Percentiles rank a stretch among this genome's conserved stretches.
These are phyloP conservation scores for Boechera retrofracta DNA, from an alignment of 345 rosid genomes.

Conservation along the genomic window DNA sequence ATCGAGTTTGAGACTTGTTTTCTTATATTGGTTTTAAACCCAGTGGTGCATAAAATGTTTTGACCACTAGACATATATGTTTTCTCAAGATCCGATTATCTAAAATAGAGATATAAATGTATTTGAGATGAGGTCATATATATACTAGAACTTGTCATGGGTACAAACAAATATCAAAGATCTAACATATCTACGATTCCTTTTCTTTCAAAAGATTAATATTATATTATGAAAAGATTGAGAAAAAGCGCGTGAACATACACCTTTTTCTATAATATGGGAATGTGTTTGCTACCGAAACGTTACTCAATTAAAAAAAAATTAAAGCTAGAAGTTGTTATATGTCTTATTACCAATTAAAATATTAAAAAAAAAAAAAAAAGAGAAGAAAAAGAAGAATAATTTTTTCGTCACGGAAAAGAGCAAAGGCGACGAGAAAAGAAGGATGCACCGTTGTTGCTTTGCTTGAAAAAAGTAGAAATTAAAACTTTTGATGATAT, in stretches of 20 bases:
- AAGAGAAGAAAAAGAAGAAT: background rate
- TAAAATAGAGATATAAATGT: conserved; percentile 15
- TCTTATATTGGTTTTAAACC: background rate
- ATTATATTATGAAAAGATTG: conserved; percentile 21
- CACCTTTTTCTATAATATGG: conserved; percentile 25
- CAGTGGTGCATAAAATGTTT: background rate
- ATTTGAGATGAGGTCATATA: conserved; percentile 3
- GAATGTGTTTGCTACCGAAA: conserved; percentile 37
- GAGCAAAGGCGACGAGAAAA: conserved; percentile 35
- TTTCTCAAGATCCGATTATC: conserved; percentile 1
- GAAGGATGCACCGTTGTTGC: conserved; percentile 31
- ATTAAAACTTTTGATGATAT: conserved; percentile 15
- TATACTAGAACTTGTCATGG: conserved; percentile 9
- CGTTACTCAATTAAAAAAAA: background rate
- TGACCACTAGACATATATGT: background rate
- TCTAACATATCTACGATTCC: conserved; percentile 13
- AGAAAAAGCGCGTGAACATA: conserved; percentile 31
- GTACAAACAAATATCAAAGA: conserved; percentile 19
- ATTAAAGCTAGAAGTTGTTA: conserved; percentile 43
- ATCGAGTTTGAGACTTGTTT: conserved; percentile 15
- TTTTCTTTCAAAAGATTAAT: conserved; percentile 18
- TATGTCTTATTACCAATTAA: conserved; percentile 30
- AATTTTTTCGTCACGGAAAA: conserved; percentile 6
- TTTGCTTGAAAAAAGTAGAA: conserved; percentile 16
- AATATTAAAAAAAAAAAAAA: background rate